Conservation (phyloP, 345 rosid genomes). For the Raphanus raphanistrum region DNA sequence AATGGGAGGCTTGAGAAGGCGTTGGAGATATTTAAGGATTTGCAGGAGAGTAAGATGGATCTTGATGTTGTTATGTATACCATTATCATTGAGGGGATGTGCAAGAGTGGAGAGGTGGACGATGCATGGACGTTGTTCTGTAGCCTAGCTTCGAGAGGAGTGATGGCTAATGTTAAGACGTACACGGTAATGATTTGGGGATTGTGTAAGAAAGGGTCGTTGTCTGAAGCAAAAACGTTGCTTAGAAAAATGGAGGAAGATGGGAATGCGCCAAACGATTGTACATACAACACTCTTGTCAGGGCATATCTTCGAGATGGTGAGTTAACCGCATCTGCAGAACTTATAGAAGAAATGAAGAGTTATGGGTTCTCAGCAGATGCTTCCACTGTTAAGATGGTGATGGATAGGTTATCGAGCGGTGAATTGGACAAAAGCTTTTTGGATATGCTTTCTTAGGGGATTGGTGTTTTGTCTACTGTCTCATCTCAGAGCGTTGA, state of each 20-base stretch:
- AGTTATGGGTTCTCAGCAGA: background rate
- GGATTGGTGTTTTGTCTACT: background rate
- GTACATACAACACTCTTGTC: slow-evolving; percentile 15
- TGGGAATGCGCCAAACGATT: slow-evolving; percentile 17
- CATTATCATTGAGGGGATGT: slow-evolving; percentile 29
- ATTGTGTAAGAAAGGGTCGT: slow-evolving; percentile 13
- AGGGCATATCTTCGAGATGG: background rate
- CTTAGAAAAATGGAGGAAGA: slow-evolving; percentile 25
- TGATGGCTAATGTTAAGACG: slow-evolving; percentile 25
- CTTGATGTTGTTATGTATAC: background rate
- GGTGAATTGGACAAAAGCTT: background rate
- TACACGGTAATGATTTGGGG: slow-evolving; percentile 32
- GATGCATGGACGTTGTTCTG: slow-evolving; percentile 22
- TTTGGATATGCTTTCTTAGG: background rate
- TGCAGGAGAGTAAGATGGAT: background rate
- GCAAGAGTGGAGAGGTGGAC: slow-evolving; percentile 24
- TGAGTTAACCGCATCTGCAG: background rate
- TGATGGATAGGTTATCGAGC: background rate
- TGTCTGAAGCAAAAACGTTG: background rate
- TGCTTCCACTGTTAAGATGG: background rate
- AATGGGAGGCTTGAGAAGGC: slow-evolving; percentile 6
- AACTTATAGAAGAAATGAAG: slow-evolving; percentile 4
- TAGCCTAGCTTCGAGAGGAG: slow-evolving; percentile 18
- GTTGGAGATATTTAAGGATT: background rate
- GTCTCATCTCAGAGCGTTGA: background rate